Evolutionary conservation across 495 filamentous ascomycete species (phyloP).

Genomic region (Penicillium roqueforti): DNA sequence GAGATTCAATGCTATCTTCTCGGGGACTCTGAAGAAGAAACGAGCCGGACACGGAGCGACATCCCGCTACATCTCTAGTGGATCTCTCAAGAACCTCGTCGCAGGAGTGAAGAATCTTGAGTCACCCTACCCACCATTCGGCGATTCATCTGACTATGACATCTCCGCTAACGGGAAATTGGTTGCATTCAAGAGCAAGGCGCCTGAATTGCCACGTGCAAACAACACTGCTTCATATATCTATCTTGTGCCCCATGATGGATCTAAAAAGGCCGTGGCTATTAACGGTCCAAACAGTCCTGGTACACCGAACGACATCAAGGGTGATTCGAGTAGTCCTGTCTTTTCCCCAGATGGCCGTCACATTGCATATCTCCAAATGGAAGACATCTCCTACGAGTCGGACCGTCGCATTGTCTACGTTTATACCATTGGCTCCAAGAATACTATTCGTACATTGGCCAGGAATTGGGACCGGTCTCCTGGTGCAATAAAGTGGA

Average conservation of each 20-base stretch:
- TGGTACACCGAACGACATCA: slow-evolving; percentile 24
- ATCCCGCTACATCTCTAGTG: slow-evolving; percentile 14
- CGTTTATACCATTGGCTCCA: slow-evolving; percentile 28
- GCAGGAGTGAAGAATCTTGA: slow-evolving; percentile 43
- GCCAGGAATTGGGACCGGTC: slow-evolving; percentile 42
- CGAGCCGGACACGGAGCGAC: slow-evolving; percentile 8
- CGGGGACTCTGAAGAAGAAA: slow-evolving; percentile 32
- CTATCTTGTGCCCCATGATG: slow-evolving; percentile 38
- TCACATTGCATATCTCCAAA: slow-evolving; percentile 39
- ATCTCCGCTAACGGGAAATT: slow-evolving; percentile 37
- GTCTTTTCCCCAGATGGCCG: slow-evolving; percentile 38
- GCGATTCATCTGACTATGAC: slow-evolving; percentile 39
- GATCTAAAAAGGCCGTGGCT: slow-evolving; percentile 25
- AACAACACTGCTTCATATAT: slow-evolving; percentile 39
- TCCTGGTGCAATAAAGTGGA: slow-evolving; percentile 34
- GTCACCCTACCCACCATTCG: slow-evolving; percentile 42
- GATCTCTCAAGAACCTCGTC: slow-evolving; percentile 39
- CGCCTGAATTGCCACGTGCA: slow-evolving; percentile 34
- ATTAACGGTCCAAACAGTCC: slow-evolving; percentile 35
- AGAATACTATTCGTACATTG: slow-evolving; percentile 28
- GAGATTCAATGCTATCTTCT: slow-evolving; percentile 45
- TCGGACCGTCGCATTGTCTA: slow-evolving; percentile 36
- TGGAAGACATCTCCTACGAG: slow-evolving; percentile 36
- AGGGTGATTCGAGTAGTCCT: slow-evolving; percentile 33
- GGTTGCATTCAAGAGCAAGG: slow-evolving; percentile 44